These are phyloP conservation scores for Metarhizium humberi DNA, from an alignment of 2,329 filamentous ascomycete genomes.

Conservation along the genomic window DNA sequence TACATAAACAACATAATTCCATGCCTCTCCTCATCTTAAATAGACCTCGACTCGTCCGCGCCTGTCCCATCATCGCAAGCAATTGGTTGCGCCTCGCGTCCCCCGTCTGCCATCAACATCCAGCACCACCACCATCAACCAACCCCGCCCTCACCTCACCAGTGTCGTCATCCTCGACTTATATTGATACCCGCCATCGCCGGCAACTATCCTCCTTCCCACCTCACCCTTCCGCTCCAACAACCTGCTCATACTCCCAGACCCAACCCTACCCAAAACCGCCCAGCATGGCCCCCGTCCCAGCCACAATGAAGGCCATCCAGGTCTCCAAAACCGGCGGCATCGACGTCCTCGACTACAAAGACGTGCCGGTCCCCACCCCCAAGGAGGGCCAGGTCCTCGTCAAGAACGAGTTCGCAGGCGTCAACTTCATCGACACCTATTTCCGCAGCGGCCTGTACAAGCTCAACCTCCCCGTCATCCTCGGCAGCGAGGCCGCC, in stretches of 20 bases:
- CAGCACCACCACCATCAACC: neutral
- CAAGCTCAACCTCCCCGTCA: conserved; percentile 59
- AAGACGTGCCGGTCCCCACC: conserved; percentile 58
- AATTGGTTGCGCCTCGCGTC: neutral
- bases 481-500: conserved; percentile 70
- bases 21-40: neutral
- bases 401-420: conserved; percentile 70
- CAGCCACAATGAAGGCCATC: conserved; percentile 60
- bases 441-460: conserved; percentile 88
- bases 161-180: neutral
- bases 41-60: neutral
- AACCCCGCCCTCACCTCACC: neutral
- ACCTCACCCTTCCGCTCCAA: neutral
- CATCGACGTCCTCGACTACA: conserved; percentile 62
- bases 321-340: conserved; percentile 58
- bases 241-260: neutral
- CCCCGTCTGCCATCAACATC: neutral
- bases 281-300: conserved; percentile 56
- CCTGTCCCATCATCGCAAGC: neutral
- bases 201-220: neutral
- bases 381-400: conserved; percentile 63
- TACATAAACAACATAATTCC: neutral
- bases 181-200: neutral
- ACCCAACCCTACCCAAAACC: neutral
- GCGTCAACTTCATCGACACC: conserved; percentile 84